Percentiles rank a stretch among this genome's conserved stretches.
Conservation (phyloP, 106 monocot genomes). For the Apostasia shenzhenica region DNA sequence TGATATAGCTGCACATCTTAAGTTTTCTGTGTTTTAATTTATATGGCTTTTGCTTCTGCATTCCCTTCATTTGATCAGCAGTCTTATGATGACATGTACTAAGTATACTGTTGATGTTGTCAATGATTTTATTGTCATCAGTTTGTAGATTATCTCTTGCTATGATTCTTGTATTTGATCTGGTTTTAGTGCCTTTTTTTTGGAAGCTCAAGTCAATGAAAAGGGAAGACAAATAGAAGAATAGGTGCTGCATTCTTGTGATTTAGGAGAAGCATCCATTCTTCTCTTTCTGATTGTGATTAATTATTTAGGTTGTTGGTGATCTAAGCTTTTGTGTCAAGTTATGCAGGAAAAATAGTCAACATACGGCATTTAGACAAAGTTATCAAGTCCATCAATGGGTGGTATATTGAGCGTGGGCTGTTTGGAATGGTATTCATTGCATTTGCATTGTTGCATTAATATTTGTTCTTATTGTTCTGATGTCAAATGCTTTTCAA, state of each 20-base stretch:
- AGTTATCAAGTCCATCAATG: conserved; percentile 82
- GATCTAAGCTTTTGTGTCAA: conserved; percentile 43
- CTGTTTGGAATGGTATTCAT: conserved; percentile 73
- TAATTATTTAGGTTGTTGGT: conserved; percentile 8
- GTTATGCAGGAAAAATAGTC: conserved; percentile 95
- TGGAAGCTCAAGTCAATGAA: not conserved
- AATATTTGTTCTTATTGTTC: not conserved
- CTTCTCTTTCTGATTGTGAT: not conserved
- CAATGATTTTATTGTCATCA: not conserved
- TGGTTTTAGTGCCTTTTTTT: not conserved
- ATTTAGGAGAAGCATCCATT: not conserved
- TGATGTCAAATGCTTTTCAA: conserved; percentile 1
- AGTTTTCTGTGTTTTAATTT: not conserved
- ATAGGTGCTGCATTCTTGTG: not conserved
- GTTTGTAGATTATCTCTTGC: not conserved
- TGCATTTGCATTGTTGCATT: not conserved
- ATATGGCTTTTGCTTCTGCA: not conserved
- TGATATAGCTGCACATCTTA: not conserved
- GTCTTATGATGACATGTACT: not conserved
- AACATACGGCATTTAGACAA: conserved; percentile 80
- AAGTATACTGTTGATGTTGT: not conserved
- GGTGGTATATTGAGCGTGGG: conserved; percentile 89
- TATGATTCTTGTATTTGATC: not conserved
- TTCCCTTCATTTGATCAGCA: not conserved
- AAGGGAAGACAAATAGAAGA: not conserved